These are phyloP conservation scores for Chlorella sp. DNA, from an alignment of 139 green algal genomes.

Conservation along the genomic window DNA sequence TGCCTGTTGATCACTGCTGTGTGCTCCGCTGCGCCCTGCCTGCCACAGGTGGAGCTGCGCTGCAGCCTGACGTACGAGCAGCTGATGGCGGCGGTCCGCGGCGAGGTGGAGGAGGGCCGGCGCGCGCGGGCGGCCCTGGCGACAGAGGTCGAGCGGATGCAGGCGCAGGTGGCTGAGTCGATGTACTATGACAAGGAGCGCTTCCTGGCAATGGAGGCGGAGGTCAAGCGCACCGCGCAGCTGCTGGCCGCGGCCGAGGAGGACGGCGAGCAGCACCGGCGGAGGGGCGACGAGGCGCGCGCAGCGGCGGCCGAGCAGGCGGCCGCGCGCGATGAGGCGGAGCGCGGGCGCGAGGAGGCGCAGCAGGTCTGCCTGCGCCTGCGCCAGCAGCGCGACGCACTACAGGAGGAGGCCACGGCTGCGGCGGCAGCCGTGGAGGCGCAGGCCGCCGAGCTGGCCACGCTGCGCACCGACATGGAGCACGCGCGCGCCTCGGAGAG, in stretches of 20 bases:
- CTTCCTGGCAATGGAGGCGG: conserved; percentile 19
- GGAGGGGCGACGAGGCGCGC: background rate
- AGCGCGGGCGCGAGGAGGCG: background rate
- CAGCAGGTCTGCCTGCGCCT: background rate
- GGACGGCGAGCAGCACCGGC: background rate
- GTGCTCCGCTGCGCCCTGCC: no score
- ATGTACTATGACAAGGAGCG: conserved; percentile 21
- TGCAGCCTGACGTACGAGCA: conserved; percentile 6
- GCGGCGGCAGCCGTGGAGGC: background rate
- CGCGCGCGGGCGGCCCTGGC: background rate
- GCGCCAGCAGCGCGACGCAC: conserved; percentile 13
- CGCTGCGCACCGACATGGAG: conserved; percentile 15
- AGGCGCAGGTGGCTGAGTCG: conserved; percentile 1
- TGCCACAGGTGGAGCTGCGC: no score
- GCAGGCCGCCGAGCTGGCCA: conserved; percentile 24
- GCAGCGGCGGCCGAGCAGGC: background rate
- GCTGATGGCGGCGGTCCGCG: background rate
- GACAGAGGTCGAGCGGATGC: background rate
- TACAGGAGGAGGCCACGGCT: conserved; percentile 8
- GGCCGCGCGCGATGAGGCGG: background rate
- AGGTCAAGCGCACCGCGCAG: conserved; percentile 13
- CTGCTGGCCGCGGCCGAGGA: conserved; percentile 12
- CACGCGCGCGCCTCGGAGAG: background rate
- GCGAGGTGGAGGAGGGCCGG: conserved; percentile 1
- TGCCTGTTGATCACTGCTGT: no score